Base-by-base conservation (phyloP, 2,329 filamentous ascomycete genomes). In the Bipolaris zeicola region DNA sequence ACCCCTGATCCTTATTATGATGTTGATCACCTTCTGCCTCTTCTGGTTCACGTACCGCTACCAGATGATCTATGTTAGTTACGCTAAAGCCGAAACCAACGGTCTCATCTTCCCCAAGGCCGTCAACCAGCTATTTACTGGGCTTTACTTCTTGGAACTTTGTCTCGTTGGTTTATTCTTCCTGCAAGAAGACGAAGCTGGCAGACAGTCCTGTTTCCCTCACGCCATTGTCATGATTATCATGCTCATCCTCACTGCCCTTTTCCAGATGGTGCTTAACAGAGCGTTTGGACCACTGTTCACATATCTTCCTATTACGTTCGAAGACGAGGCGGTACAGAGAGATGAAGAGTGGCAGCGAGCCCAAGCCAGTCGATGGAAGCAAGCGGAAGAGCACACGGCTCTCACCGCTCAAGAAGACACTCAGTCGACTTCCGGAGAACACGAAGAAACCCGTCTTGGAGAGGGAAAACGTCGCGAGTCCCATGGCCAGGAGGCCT, bases 41-140 rank as follows among this genome's bases (percentile, higher is more conserved):
- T 88, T 98, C 62, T 99, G 93, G 93, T 82, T 97, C 42, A 94
- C 95, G 0, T 92, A 98, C 74, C 87, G 94, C n/a, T 98, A 98
- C 77, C 94, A 94, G 65, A 96, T 96, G 80, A 84, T 99, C 18
- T 99, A 97, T 69, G 93, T 99, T 57, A 96, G 88, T 24, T 90
- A 92, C 50, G 96, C 96, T 75, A 86, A 88, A 63, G 87, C 89
- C 58, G 95, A 99, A 76, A 99, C 94, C 0, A 95, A 95, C 38
- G 95, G 95, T 41, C 83, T 98, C 1, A 80, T 98, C 49, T 99
- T 96, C 68, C 95, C 95, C 0, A 86, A 89, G 34, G 95, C 95
- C 0, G 90, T 98, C 77, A 97, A 97, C 71, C 94, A 97, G 72
- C 90, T 95, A 0, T 98, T 99, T 70, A 95, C 92, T 0, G 95